These are phyloP conservation scores for Plasmodium reichenowi DNA, from an alignment of 169 alveolate species.

Conservation along the genomic window DNA sequence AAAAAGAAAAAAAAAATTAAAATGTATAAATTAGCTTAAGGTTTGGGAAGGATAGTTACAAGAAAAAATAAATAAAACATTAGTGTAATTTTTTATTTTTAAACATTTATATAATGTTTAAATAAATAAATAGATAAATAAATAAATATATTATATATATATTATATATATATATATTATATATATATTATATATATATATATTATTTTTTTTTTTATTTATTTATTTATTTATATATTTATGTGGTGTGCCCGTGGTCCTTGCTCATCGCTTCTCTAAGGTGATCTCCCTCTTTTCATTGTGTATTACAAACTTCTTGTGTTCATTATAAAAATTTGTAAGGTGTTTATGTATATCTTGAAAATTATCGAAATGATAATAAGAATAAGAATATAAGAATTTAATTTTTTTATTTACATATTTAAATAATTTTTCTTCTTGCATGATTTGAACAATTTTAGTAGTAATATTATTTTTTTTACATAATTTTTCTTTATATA, in stretches of 20 bases:
- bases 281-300: conserved; percentile 58
- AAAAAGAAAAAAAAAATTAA: no score
- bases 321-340: conserved; percentile 41
- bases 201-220: conserved; percentile 3
- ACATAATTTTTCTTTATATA: conserved; percentile 2
- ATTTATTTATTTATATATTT: conserved; percentile 2
- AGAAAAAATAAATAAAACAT: no score
- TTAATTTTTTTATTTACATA: conserved; percentile 52
- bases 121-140: no score
- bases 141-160: neutral
- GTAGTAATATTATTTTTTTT: neutral
- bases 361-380: conserved; percentile 61
- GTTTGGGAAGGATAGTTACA: no score
- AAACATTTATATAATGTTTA: no score
- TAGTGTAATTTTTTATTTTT: no score
- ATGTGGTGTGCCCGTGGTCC: no score
- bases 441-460: conserved; percentile 12
- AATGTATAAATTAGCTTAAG: no score
- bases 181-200: neutral
- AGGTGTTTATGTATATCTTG: conserved; percentile 16
- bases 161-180: neutral
- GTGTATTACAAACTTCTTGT: conserved; percentile 2
- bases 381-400: conserved; percentile 54
- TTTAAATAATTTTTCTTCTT: conserved; percentile 49
- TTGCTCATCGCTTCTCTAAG: neutral